These are phyloP conservation scores for Hygrophorus russula DNA, from an alignment of 768 basidiomycete species.

Conservation along the genomic window DNA sequence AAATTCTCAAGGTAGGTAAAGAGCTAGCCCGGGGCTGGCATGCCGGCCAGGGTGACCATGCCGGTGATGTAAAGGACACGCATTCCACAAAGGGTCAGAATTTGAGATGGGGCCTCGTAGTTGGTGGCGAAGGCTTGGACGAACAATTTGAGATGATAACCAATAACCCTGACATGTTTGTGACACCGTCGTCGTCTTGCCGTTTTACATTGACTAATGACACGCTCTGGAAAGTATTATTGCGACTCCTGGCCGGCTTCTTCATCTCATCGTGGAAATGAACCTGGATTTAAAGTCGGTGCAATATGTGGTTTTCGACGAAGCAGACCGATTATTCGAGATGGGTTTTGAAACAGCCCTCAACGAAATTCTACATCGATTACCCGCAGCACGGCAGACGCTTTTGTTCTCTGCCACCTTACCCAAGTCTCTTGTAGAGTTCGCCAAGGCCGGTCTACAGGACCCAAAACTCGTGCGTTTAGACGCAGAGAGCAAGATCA, in stretches of 20 bases:
- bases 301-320: slow-evolving; percentile 91
- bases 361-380: slow-evolving; percentile 82
- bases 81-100: slow-evolving; percentile 44
- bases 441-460: slow-evolving; percentile 93
- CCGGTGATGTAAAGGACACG: slow-evolving; percentile 56
- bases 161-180: slow-evolving; percentile 90
- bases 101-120: slow-evolving; percentile 86
- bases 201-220: slow-evolving; percentile 9
- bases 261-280: slow-evolving; percentile 98
- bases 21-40: slow-evolving; percentile 82
- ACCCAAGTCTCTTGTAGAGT: slow-evolving; percentile 91
- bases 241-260: slow-evolving; percentile 92
- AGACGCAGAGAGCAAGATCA: slow-evolving; percentile 94
- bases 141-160: slow-evolving; percentile 96
- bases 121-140: slow-evolving; percentile 92
- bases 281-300: slow-evolving; percentile 79
- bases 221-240: slow-evolving; percentile 55
- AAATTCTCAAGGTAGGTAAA: slow-evolving; percentile 91
- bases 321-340: slow-evolving; percentile 97
- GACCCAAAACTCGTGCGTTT: slow-evolving; percentile 94
- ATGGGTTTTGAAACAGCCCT: slow-evolving; percentile 94
- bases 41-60: slow-evolving; percentile 48
- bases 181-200: slow-evolving; percentile 12
- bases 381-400: slow-evolving; percentile 82
- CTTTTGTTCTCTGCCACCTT: slow-evolving; percentile 94